Percentiles rank a stretch among this genome's conserved stretches.
Conservation (phyloP, 805 yeast genomes). For the Wickerhamomyces queroliae region DNA sequence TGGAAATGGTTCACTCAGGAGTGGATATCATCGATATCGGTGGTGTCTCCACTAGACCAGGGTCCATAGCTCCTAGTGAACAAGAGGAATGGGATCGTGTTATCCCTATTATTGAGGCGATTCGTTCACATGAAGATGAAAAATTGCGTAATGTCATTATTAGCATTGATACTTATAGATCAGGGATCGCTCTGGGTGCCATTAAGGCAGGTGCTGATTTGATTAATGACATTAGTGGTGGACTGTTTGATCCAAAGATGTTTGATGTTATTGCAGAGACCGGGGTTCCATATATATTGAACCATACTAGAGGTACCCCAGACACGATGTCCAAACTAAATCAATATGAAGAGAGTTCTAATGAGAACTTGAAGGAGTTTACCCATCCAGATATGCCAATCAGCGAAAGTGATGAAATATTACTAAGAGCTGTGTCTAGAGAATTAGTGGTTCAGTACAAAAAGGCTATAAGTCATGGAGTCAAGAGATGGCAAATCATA, state of each 20-base stretch:
- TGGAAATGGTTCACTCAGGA: slow-evolving; percentile 46
- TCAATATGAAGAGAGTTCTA: slow-evolving; percentile 38
- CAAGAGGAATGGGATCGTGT: slow-evolving; percentile 71
- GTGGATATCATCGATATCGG: slow-evolving; percentile 88
- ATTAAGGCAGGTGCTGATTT: slow-evolving; percentile 81
- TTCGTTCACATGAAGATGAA: slow-evolving; percentile 39
- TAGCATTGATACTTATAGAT: slow-evolving; percentile 85
- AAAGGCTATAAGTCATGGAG: slow-evolving; percentile 56
- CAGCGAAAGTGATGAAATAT: slow-evolving; percentile 23
- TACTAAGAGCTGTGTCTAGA: slow-evolving; percentile 52
- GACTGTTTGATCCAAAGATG: slow-evolving; percentile 61
- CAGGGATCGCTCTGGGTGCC: slow-evolving; percentile 65
- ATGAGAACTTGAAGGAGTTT: slow-evolving; percentile 33
- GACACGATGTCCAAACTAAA: slow-evolving; percentile 61
- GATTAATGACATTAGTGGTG: slow-evolving; percentile 87
- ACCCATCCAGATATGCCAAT: slow-evolving; percentile 16
- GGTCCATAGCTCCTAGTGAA: slow-evolving; percentile 52
- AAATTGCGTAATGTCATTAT: slow-evolving; percentile 41
- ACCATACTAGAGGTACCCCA: slow-evolving; percentile 83
- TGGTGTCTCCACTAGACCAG: slow-evolving; percentile 92
- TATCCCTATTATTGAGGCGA: slow-evolving; percentile 58
- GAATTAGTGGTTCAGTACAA: slow-evolving; percentile 57
- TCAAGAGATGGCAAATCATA: slow-evolving; percentile 84
- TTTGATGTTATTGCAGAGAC: slow-evolving; percentile 61
- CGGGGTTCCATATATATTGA: slow-evolving; percentile 73